Evolutionary conservation across 148 eudicot genomes (phyloP).

Genomic region (Rhododendron molle): DNA sequence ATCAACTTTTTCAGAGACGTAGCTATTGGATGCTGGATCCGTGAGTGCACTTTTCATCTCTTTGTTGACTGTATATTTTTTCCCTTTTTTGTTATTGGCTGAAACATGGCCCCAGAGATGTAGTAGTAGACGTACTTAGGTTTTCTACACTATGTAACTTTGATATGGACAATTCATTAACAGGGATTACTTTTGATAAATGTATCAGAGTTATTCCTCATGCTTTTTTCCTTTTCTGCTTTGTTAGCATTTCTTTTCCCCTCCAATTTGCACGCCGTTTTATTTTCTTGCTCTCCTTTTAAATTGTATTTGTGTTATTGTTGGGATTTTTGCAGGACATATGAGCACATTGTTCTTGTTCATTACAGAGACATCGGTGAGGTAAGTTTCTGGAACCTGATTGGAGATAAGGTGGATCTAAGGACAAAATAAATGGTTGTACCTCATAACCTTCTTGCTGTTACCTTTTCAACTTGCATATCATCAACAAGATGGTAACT

Average conservation of each 20-base stretch:
- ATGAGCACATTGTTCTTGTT: slow-evolving; percentile 95
- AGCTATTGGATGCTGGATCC: slow-evolving; percentile 94
- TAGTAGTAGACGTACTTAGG: background rate
- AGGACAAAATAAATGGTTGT: background rate
- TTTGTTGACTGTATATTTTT: background rate
- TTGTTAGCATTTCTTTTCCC: background rate
- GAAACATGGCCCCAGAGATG: background rate
- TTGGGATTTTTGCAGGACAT: slow-evolving; percentile 44
- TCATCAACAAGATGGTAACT: background rate
- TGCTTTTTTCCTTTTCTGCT: background rate
- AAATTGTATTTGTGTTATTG: background rate
- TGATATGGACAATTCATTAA: background rate
- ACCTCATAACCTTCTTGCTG: background rate
- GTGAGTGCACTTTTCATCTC: slow-evolving; percentile 49
- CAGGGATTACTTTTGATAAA: background rate
- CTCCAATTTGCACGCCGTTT: background rate
- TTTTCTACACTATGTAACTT: background rate
- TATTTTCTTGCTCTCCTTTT: background rate
- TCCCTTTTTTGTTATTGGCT: background rate
- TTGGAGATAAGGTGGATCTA: background rate
- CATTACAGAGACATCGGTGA: slow-evolving; percentile 86
- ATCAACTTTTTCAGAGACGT: slow-evolving; percentile 80
- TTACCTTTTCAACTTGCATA: background rate
- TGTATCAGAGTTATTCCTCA: background rate
- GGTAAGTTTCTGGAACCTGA: slow-evolving; percentile 37